Conservation (phyloP, 1,284 basidiomycete species). For the Porphyrellus sp. region DNA sequence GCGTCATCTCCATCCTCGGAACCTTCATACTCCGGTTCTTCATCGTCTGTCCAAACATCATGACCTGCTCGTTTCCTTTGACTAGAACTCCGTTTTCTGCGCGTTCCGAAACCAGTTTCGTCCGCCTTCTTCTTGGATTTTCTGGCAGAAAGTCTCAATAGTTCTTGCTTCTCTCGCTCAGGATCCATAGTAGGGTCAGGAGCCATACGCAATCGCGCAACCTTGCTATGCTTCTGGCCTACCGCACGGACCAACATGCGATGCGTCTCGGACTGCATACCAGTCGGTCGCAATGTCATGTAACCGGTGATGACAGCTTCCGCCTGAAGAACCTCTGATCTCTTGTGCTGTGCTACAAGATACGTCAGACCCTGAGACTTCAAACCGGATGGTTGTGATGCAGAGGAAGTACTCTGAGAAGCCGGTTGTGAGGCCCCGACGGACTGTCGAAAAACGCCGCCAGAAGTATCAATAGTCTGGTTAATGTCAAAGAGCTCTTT, state of each 20-base stretch:
- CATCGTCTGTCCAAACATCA: conserved; percentile 61
- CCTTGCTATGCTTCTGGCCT: conserved; percentile 78
- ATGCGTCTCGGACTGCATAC: conserved; percentile 88
- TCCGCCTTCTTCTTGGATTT: conserved; percentile 54
- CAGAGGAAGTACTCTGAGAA: conserved; percentile 32
- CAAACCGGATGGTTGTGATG: conserved; percentile 23
- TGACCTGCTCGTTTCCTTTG: conserved; percentile 46
- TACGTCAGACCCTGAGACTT: conserved; percentile 78
- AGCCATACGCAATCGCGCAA: conserved; percentile 72
- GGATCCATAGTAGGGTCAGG: conserved; percentile 71
- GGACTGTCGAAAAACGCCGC: conserved; percentile 51
- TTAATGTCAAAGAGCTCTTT: conserved; percentile 89
- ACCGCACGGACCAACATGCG: conserved; percentile 84
- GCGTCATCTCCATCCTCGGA: conserved; percentile 48
- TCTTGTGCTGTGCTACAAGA: conserved; percentile 86
- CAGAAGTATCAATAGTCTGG: conserved; percentile 70
- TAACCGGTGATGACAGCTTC: conserved; percentile 81
- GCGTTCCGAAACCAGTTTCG: conserved; percentile 46
- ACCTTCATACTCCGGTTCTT: conserved; percentile 55
- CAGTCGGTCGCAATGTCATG: conserved; percentile 81
- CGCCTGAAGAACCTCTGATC: conserved; percentile 79
- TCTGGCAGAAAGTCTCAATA: conserved; percentile 60
- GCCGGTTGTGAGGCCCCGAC: conserved; percentile 44
- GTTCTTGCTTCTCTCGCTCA: conserved; percentile 68
- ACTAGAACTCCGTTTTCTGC: conserved; percentile 46